phyloP scores from a whole-genome alignment of 805 yeast species.

The Hyphopichia homilentoma region DNA sequence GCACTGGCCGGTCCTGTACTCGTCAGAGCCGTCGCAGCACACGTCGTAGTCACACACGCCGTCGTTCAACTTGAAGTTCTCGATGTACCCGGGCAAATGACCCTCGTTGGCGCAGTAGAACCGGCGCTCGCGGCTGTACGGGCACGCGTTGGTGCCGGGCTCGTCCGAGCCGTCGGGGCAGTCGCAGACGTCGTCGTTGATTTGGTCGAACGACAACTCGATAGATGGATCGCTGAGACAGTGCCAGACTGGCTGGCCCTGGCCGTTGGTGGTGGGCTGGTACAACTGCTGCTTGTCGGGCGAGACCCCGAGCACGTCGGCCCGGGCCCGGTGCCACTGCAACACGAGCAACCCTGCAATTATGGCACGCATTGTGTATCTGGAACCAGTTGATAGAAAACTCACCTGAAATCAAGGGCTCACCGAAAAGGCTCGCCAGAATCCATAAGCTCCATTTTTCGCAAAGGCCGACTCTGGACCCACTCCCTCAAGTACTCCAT shows the following conservation, averaged over 20 bases:
- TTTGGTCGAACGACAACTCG: slow-evolving; percentile 51
- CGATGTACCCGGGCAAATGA: slow-evolving; percentile 56
- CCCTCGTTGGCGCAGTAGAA: slow-evolving; percentile 83
- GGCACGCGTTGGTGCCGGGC: slow-evolving; percentile 91
- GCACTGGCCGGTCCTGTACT: slow-evolving; percentile 47
- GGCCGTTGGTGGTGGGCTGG: slow-evolving; percentile 41
- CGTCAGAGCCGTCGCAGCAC: slow-evolving; percentile 97
- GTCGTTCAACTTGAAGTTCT: slow-evolving; percentile 71
- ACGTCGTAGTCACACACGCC: slow-evolving; percentile 85
- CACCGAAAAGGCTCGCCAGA: too few species aligned
- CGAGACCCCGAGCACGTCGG: slow-evolving; percentile 28
- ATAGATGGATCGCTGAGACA: slow-evolving; percentile 72
- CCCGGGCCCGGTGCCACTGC: slow-evolving; percentile 1
- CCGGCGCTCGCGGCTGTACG: slow-evolving; percentile 19
- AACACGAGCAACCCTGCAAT: too few species aligned
- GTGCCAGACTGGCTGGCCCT: slow-evolving; percentile 46
- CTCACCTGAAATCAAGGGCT: too few species aligned
- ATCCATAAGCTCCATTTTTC: too few species aligned
- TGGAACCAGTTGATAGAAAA: too few species aligned
- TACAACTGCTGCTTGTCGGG: slow-evolving; percentile 44
- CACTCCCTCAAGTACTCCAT: too few species aligned
- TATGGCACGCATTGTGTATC: too few species aligned
- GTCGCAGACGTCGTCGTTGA: slow-evolving; percentile 90
- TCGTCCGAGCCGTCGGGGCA: slow-evolving; percentile 98
- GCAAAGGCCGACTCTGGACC: too few species aligned